Base-by-base conservation (phyloP, 2,329 filamentous ascomycete species). In the Orbilia oligospora region DNA sequence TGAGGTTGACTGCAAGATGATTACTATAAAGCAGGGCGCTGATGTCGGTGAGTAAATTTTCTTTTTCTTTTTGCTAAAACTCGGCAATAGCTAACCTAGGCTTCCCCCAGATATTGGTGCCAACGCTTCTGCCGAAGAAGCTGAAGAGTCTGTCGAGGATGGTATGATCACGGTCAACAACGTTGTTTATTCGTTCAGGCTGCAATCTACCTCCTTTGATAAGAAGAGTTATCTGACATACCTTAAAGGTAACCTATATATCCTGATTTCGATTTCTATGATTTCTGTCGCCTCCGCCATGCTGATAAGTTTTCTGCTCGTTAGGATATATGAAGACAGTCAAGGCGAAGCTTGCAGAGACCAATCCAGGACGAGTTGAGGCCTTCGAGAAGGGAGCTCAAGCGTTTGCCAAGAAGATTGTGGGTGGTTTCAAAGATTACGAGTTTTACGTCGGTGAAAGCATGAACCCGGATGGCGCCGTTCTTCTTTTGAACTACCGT, bases 101-200 rank as follows among this genome's bases (percentile, higher is more conserved):
- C 4, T n/a, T 38, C n/a, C 27, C 33, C 36, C 72, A 93, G 92
- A 96, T 86, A 96, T 89, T 83, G 96, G 96, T 86, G 96, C 94
- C 88, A 99, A 99, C 87, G 93, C 96, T 83, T 98, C 95, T 83
- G 94, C 96, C 80, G 96, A 98, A 88, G 95, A 92, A 85, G 92
- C 88, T 71, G 92, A 91, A 0, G 87, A 87, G 0, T 93, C 94
- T 83, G 82, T 90, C 82, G 94, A 97, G 63, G 93, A 97, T 83
- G 70, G 82, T 58, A 85, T 86, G 76, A 86, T 91, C 86, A 90
- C 90, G 84, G 94, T 97, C 87, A 97, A 97, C 88, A 94, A 99
- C 87, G 91, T 98, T 80, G 89, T 97, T 85, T 88, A 94, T 88
- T 92, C 93, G 83, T 98, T 98, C 92, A 93, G 93, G 85, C 90